Evolutionary conservation across 2,329 filamentous ascomycete species (phyloP).

Genomic region (Colletotrichum liriopes): DNA sequence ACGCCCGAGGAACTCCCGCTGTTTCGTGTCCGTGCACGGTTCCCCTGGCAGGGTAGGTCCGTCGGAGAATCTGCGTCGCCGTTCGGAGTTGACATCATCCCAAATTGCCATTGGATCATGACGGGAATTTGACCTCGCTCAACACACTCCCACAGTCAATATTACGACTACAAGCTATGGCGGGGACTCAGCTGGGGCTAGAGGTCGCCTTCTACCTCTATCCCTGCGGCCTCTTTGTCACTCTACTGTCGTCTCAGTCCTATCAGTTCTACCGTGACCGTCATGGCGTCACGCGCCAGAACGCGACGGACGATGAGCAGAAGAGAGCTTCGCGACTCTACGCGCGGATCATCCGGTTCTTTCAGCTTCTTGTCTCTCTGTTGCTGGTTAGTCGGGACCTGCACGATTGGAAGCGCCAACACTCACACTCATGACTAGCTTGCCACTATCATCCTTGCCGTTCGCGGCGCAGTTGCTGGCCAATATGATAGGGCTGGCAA

Average conservation of each 20-base stretch:
- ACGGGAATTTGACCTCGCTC: conserved; percentile 3
- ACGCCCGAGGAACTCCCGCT: conserved; percentile 4
- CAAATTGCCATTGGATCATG: conserved; percentile 10
- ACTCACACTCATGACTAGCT: conserved; percentile 41
- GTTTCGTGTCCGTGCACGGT: neutral
- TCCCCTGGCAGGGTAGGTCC: neutral
- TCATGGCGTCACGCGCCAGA: conserved; percentile 47
- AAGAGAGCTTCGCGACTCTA: conserved; percentile 51
- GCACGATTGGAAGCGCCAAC: neutral
- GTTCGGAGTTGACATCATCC: conserved; percentile 21
- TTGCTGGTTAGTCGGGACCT: conserved; percentile 45
- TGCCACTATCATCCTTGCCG: conserved; percentile 53
- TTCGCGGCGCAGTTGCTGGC: conserved; percentile 51
- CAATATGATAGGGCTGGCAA: conserved; percentile 47
- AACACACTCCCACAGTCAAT: conserved; percentile 14
- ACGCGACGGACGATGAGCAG: conserved; percentile 47
- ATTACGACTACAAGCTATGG: conserved; percentile 48
- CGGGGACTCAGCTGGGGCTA: conserved; percentile 53
- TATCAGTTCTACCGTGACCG: conserved; percentile 56
- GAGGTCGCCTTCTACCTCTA: conserved; percentile 59
- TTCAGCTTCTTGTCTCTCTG: conserved; percentile 53
- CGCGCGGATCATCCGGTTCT: conserved; percentile 53
- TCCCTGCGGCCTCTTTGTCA: conserved; percentile 56
- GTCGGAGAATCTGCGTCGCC: conserved; percentile 29
- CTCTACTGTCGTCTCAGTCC: conserved; percentile 55